Evolutionary conservation across 2,329 filamentous ascomycete genomes (phyloP).

Genomic region (Sporothrix inflata): DNA sequence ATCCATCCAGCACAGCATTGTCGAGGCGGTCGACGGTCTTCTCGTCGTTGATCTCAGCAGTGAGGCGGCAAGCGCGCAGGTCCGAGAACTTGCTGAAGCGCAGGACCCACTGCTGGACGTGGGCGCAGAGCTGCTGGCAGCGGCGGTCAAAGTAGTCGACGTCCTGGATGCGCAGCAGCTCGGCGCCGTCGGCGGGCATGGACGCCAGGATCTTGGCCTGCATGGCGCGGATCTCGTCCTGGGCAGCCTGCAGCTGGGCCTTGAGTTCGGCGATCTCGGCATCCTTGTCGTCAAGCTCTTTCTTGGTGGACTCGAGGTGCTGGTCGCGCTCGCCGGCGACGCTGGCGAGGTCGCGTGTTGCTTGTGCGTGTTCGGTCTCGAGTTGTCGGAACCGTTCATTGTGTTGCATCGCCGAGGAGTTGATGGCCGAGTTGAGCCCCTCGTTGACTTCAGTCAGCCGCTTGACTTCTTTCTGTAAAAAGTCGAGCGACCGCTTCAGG

Average conservation of each 20-base stretch:
- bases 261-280: constrained; percentile 78
- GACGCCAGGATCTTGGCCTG: constrained; percentile 61
- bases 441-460: constrained; percentile 83
- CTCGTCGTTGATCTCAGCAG: constrained; percentile 83
- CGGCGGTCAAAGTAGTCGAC: constrained; percentile 95
- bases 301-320: constrained; percentile 15
- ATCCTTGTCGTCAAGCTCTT: constrained; percentile 76
- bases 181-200: constrained; percentile 58
- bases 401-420: constrained; percentile 74
- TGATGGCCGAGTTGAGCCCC: constrained; percentile 75
- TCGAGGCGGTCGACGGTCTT: constrained; percentile 93
- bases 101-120: constrained; percentile 96
- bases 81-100: constrained; percentile 98
- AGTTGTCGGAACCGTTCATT: constrained; percentile 70
- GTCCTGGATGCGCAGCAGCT: constrained; percentile 76
- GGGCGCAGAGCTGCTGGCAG: constrained; percentile 91
- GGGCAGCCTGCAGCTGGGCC: constrained; percentile 74
- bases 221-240: constrained; percentile 62
- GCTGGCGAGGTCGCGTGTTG: constrained; percentile 70
- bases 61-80: constrained; percentile 81
- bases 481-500: constrained; percentile 76
- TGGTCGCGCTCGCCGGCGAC: constrained; percentile 66
- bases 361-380: constrained; percentile 67
- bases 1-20: constrained; percentile 90
- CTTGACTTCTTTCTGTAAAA: constrained; percentile 78